Base-by-base conservation (phyloP, 2,329 filamentous ascomycete species). In the Byssochlamys sp. region DNA sequence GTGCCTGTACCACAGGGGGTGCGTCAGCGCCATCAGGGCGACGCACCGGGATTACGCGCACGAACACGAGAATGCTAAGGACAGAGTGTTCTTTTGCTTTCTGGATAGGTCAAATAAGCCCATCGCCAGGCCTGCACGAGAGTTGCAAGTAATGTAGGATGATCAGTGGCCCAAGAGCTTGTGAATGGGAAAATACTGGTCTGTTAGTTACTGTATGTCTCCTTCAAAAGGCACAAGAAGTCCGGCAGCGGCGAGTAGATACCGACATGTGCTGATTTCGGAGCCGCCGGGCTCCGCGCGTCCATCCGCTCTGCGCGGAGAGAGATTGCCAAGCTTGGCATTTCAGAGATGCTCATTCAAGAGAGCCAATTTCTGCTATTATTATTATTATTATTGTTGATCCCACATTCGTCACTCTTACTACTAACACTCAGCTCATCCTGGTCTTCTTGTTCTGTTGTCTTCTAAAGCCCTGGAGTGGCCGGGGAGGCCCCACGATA, bases 1-100 rank as follows among this genome's bases (percentile, higher is more conserved):
- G 67, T 64, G 68, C 68, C 70, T 71, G 66, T 69, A 70, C 64
- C 67, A 65, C 69, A 72, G 67, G 69, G 69, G 68, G 63, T 71
- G 69, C 67, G 69, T 72, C 69, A 72, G 70, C 67, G 64, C 63
- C 66, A 67, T 68, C 60, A 61, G 59, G 61, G 61, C 60, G 58
- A 61, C 64, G 65, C 63, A 59, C 63, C 62, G 63, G 63, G 60
- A 60, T 56, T 55, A 60, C 53, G 59, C 25, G 24, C 49, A 51
- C 25, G 25, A 28, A 28, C 24, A 28, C 49, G 25, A 51, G 49
- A 51, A 26, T 28, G 49, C 24, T 51, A 28, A 51, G 62, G 64
- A 66, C 64, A 65, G 59, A 53, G 63, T 65, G 64, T 59, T 65
- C 62, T 60, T 51, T 51, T 26, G 49, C 2, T 12, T 51, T n/a